Evolutionary conservation across 768 basidiomycete species (phyloP).

Genomic region (Cystofilobasidium bisporidii): DNA sequence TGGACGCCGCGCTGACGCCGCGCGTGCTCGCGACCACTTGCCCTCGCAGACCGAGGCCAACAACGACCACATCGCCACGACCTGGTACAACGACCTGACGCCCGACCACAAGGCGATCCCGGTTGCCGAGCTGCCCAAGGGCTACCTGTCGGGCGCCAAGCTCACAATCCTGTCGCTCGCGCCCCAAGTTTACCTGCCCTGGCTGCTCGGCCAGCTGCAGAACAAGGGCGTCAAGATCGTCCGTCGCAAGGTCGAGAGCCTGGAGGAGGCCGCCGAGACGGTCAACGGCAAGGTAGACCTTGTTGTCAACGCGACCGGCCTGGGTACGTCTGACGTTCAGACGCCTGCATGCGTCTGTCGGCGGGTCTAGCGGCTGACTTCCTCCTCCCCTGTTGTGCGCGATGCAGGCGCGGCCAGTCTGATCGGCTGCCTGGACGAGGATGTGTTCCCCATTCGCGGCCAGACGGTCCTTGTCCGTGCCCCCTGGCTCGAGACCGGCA

Average conservation of each 20-base stretch:
- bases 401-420: conserved; percentile 56
- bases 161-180: conserved; percentile 15
- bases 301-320: conserved; percentile 52
- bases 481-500: conserved; percentile 49
- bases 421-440: conserved; percentile 69
- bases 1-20: no score
- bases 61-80: conserved; percentile 3
- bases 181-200: conserved; percentile 45
- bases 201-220: conserved; percentile 45
- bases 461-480: conserved; percentile 71
- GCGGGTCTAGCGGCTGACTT: no score
- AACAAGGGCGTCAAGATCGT: conserved; percentile 46
- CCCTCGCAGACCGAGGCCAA: not conserved
- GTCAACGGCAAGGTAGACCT: conserved; percentile 39
- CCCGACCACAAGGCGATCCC: conserved; percentile 11
- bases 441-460: conserved; percentile 66
- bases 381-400: not conserved
- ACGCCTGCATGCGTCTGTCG: no score
- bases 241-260: conserved; percentile 42
- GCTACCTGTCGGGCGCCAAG: not conserved
- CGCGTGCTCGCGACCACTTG: not conserved
- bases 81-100: conserved; percentile 22
- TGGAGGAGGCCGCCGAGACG: conserved; percentile 47
- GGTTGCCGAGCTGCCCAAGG: conserved; percentile 1
- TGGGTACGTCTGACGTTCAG: conserved; percentile 39